These are phyloP conservation scores for Clitopilus passeckerianus DNA, from an alignment of 768 basidiomycete species.

Conservation along the genomic window DNA sequence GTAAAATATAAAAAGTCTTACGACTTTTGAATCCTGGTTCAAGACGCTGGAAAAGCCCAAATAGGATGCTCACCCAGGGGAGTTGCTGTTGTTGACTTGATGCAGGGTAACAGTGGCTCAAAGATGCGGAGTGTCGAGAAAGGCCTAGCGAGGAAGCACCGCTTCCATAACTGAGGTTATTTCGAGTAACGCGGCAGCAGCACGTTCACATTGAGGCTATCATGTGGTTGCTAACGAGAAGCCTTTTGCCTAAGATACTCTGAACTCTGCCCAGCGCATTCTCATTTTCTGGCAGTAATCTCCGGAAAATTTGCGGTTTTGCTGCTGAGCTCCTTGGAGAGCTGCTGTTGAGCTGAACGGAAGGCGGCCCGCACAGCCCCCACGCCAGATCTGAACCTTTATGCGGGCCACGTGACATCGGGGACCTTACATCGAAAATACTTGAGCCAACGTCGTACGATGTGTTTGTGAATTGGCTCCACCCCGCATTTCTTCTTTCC, in stretches of 20 bases:
- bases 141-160: not conserved
- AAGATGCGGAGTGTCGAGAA: not conserved
- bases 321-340: no score
- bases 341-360: not conserved
- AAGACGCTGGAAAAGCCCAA: not conserved
- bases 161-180: not conserved
- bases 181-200: not conserved
- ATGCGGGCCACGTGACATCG: not conserved
- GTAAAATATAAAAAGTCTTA: not conserved
- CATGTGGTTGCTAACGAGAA: not conserved
- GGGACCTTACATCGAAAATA: not conserved
- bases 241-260: not conserved
- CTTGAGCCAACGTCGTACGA: conserved; percentile 4
- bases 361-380: not conserved
- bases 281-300: not conserved
- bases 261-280: not conserved
- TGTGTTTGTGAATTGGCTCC: conserved; percentile 1
- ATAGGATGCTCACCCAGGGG: no score
- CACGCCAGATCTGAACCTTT: not conserved
- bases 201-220: not conserved
- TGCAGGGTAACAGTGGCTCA: not conserved
- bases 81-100: not conserved
- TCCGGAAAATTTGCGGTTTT: not conserved
- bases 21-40: not conserved
- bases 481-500: not conserved